A percentile compares a stretch with the other conserved stretches of the same genome.
These are phyloP conservation scores for Penicillium concentricum DNA, from an alignment of 2,329 filamentous ascomycete genomes.

Conservation along the genomic window DNA sequence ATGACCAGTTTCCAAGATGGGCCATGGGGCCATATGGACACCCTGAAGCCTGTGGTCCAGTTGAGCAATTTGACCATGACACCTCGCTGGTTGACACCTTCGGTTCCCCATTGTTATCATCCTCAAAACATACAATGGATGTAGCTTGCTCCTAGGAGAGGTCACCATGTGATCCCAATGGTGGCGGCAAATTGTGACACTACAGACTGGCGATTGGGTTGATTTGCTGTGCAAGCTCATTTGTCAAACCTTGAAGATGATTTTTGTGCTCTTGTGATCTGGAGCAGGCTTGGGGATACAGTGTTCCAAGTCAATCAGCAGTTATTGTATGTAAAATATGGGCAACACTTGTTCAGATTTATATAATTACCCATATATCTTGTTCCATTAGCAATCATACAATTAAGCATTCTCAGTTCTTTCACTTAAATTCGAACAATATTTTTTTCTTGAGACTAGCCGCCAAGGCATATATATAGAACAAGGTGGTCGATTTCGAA, in stretches of 20 bases:
- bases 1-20: constrained; percentile 8
- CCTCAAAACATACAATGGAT: constrained; percentile 4
- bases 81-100: constrained; percentile 14
- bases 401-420: too few species aligned
- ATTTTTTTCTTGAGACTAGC: too few species aligned
- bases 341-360: too few species aligned
- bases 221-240: too few species aligned
- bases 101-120: constrained; percentile 16
- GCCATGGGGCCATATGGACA: constrained; percentile 11
- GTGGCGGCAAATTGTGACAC: neutral
- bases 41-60: constrained; percentile 18
- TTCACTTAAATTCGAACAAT: too few species aligned
- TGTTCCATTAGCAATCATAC: too few species aligned
- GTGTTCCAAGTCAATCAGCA: too few species aligned
- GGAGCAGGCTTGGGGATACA: too few species aligned
- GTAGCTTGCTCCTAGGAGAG: neutral
- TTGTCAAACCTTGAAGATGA: too few species aligned
- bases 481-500: too few species aligned
- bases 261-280: too few species aligned
- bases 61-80: constrained; percentile 9
- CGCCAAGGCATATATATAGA: too few species aligned
- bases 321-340: neutral
- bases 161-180: neutral
- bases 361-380: neutral
- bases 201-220: neutral